phyloP scores from a whole-genome alignment of 768 basidiomycete genomes.

The Serendipita vermifera region DNA sequence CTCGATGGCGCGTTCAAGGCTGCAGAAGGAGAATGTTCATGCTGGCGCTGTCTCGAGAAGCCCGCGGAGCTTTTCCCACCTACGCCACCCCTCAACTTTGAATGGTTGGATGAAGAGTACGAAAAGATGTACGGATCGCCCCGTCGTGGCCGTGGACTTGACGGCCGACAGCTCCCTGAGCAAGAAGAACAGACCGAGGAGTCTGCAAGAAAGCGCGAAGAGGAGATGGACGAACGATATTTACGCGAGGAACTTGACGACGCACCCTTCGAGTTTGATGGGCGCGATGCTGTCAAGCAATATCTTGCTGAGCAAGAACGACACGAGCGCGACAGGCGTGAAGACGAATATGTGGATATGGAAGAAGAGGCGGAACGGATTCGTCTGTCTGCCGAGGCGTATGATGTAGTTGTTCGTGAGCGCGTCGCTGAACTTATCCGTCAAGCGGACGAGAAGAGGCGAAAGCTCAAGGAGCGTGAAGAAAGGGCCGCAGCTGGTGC shows the following conservation, averaged over 20 bases:
- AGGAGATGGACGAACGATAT: not conserved
- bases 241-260: not conserved
- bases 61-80: not conserved
- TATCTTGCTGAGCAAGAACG: not conserved
- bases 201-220: not conserved
- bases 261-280: constrained; percentile 6
- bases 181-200: not conserved
- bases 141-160: not conserved
- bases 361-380: not conserved
- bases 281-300: not conserved
- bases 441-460: constrained; percentile 4
- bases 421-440: not conserved
- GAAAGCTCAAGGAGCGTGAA: not conserved
- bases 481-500: not conserved
- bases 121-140: not conserved
- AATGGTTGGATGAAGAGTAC: not conserved
- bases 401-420: not conserved
- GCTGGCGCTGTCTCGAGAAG: not conserved
- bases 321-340: not conserved
- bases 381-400: not conserved
- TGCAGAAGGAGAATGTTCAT: not conserved
- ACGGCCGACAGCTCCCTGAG: not conserved
- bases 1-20: not conserved
- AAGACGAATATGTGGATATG: constrained; percentile 1
- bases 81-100: not conserved